A percentile compares a stretch with the other conserved stretches of the same genome.
These are phyloP conservation scores for Ophiostoma novo-ulmi DNA, from an alignment of 2,329 filamentous ascomycete genomes.

Conservation along the genomic window DNA sequence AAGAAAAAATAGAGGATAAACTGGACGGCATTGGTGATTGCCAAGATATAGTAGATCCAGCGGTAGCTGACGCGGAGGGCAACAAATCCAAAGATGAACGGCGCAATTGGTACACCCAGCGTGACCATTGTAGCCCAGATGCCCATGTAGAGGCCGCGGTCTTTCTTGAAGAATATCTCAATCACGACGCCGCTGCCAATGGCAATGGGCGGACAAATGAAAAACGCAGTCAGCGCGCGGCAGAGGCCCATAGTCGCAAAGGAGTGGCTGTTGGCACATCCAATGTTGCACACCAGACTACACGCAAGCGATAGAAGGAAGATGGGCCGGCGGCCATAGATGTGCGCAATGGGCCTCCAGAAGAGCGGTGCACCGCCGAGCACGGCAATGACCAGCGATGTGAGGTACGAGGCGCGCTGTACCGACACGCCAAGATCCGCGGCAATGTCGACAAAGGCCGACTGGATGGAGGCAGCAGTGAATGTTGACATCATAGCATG, in stretches of 20 bases:
- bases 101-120: constrained; percentile 32
- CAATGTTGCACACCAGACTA: constrained; percentile 47
- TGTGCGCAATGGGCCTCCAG: constrained; percentile 52
- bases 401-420: constrained; percentile 49
- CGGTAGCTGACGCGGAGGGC: constrained; percentile 48
- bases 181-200: constrained; percentile 55
- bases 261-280: constrained; percentile 45
- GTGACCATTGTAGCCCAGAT: constrained; percentile 45
- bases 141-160: constrained; percentile 51
- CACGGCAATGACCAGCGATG: constrained; percentile 51
- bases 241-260: constrained; percentile 49
- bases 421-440: constrained; percentile 45
- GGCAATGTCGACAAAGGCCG: constrained; percentile 50
- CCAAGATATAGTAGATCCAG: constrained; percentile 56
- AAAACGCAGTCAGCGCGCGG: constrained; percentile 49
- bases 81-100: constrained; percentile 42
- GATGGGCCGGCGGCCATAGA: constrained; percentile 50
- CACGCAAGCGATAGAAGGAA: constrained; percentile 48
- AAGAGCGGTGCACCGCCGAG: constrained; percentile 50
- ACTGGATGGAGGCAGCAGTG: constrained; percentile 49
- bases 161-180: constrained; percentile 54
- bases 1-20: constrained; percentile 53
- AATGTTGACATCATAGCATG: constrained; percentile 55
- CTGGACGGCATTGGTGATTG: constrained; percentile 53
- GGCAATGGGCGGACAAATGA: constrained; percentile 48